These are phyloP conservation scores for Rhizoctonia solani DNA, from an alignment of 1,284 basidiomycete genomes.

Conservation along the genomic window DNA sequence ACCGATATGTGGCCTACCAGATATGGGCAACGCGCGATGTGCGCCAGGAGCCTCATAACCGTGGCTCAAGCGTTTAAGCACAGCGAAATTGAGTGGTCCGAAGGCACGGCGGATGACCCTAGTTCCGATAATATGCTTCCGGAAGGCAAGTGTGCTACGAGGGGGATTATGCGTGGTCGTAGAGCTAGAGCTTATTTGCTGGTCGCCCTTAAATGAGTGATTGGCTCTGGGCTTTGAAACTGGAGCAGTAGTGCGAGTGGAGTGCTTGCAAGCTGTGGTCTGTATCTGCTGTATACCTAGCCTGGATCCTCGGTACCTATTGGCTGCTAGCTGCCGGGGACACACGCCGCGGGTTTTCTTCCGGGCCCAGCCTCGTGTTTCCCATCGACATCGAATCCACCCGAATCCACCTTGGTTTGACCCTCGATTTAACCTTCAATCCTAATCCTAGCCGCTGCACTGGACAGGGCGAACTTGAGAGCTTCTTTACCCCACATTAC, in stretches of 20 bases:
- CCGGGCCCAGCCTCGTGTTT: background rate
- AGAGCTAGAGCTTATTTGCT: too few species aligned
- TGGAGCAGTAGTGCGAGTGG: too few species aligned
- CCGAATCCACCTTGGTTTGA: too few species aligned
- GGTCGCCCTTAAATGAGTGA: too few species aligned
- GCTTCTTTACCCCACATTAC: conserved; percentile 36
- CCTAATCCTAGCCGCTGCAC: conserved; percentile 5
- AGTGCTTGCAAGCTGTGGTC: too few species aligned
- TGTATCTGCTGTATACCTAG: too few species aligned
- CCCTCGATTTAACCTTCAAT: conserved; percentile 26
- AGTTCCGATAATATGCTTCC: background rate
- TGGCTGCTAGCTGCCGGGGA: background rate
- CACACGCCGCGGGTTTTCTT: conserved; percentile 6
- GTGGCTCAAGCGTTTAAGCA: background rate
- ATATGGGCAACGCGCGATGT: conserved; percentile 28
- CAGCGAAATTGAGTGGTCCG: background rate
- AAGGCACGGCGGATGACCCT: background rate
- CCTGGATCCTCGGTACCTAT: background rate
- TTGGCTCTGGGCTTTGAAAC: too few species aligned
- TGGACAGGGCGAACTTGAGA: conserved; percentile 30
- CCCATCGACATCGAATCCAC: conserved; percentile 1
- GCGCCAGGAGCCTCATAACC: conserved; percentile 16
- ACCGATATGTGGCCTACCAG: background rate
- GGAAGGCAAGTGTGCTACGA: background rate
- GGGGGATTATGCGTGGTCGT: background rate